Evolutionary conservation across 192 early-diverging fungal species (phyloP).

Genomic region (Coemansia sp.): DNA sequence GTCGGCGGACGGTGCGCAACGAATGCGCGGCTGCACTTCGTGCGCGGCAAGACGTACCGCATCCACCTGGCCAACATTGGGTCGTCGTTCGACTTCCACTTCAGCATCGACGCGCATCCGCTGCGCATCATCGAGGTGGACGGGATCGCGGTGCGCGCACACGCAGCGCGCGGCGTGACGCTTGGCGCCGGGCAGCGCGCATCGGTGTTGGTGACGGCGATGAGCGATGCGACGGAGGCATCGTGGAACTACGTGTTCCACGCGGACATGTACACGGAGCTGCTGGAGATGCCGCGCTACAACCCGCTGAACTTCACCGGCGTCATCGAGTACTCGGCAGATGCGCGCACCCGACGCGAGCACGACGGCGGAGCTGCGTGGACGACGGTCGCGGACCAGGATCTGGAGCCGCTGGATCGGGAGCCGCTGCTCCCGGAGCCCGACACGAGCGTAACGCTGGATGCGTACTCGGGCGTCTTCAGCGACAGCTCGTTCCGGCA

Average conservation of each 20-base stretch:
- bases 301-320: constrained; percentile 62
- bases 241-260: constrained; percentile 68
- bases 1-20: constrained; percentile 60
- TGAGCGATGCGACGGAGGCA: constrained; percentile 36
- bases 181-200: constrained; percentile 72
- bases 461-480: constrained; percentile 61
- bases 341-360: constrained; percentile 9
- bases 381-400: constrained; percentile 57
- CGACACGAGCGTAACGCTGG: constrained; percentile 53
- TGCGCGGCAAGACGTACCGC: constrained; percentile 76
- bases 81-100: constrained; percentile 68
- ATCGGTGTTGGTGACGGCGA: constrained; percentile 77
- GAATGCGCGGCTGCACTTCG: constrained; percentile 58
- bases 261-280: constrained; percentile 69
- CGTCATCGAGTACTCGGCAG: constrained; percentile 56
- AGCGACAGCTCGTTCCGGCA: constrained; percentile 76
- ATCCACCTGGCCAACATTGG: constrained; percentile 77
- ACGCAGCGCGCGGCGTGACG: constrained; percentile 54
- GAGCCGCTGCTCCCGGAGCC: constrained; percentile 42
- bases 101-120: constrained; percentile 77
- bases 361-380: constrained; percentile 16
- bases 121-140: constrained; percentile 81
- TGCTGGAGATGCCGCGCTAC: constrained; percentile 63
- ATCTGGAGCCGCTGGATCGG: constrained; percentile 56
- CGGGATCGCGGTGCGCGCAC: constrained; percentile 64